phyloP scores from a whole-genome alignment of 2,329 filamentous ascomycete species.

The Apiospora aurea region DNA sequence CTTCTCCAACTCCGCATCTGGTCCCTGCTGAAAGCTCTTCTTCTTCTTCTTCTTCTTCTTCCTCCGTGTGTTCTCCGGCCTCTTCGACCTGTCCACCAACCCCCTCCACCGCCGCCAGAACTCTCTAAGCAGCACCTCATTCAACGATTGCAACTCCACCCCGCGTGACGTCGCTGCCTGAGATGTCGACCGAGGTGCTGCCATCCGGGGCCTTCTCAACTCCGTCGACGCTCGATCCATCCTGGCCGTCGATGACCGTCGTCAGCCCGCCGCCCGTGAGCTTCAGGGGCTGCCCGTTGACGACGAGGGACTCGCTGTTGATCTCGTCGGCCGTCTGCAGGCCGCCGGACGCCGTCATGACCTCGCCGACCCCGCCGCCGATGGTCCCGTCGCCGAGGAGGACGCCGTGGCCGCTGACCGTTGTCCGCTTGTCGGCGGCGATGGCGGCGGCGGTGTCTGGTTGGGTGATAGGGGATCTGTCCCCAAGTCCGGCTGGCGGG shows the following conservation, averaged over 20 bases:
- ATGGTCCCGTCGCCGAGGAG: constrained; percentile 7
- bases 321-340: constrained; percentile 6
- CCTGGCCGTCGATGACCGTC: neutral
- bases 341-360: neutral
- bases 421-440: neutral
- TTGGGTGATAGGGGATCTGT: neutral
- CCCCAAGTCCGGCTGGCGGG: neutral
- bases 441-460: neutral
- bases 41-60: neutral
- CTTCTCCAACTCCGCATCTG: neutral
- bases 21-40: neutral
- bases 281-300: neutral
- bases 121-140: neutral
- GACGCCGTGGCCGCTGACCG: constrained; percentile 7
- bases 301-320: constrained; percentile 8
- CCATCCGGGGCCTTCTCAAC: constrained; percentile 5
- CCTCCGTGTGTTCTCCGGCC: neutral
- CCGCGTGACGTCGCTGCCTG: constrained; percentile 5
- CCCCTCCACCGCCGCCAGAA: neutral
- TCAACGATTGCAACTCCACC: constrained; percentile 8
- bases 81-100: neutral
- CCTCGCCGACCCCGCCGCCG: neutral
- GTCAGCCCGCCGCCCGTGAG: neutral
- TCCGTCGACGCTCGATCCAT: neutral
- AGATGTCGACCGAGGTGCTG: constrained; percentile 13